Conservation (phyloP, 2,329 filamentous ascomycete genomes). For the Hypoxylon sp. region DNA sequence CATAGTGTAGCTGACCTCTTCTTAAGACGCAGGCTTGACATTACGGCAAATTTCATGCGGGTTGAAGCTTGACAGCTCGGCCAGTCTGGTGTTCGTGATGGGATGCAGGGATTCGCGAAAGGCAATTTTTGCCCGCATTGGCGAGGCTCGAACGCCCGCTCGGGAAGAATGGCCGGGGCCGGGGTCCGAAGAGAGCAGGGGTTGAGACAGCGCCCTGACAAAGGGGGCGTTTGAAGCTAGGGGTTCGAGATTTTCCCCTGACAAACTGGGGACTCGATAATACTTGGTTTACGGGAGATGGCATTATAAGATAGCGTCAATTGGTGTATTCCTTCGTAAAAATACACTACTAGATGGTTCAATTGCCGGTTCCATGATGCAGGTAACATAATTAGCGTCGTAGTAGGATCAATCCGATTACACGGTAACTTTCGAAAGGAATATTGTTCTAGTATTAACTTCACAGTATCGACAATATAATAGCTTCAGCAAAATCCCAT, state of each 20-base stretch:
- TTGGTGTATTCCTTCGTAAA: conserved; percentile 10
- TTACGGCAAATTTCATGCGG: conserved; percentile 38
- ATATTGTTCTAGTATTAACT: conserved; percentile 2
- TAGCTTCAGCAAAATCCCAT: not conserved
- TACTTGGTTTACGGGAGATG: conserved; percentile 29
- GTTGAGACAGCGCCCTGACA: conserved; percentile 52
- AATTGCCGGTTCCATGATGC: conserved; percentile 8
- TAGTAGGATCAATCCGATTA: conserved; percentile 9
- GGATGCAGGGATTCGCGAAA: conserved; percentile 10
- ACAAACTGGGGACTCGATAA: conserved; percentile 30
- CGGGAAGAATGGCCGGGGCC: conserved; percentile 35
- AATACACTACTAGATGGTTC: not conserved
- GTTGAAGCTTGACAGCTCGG: conserved; percentile 26
- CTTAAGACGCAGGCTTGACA: conserved; percentile 19
- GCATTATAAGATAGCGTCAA: conserved; percentile 1
- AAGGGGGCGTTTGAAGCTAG: conserved; percentile 49
- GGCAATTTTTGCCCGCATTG: conserved; percentile 35
- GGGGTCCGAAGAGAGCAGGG: conserved; percentile 40
- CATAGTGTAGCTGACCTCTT: conserved; percentile 14
- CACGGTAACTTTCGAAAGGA: conserved; percentile 2
- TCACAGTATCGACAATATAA: not conserved
- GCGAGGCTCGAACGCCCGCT: conserved; percentile 39
- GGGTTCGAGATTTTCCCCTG: conserved; percentile 33
- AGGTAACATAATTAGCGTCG: not conserved
- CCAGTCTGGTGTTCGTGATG: conserved; percentile 19